These are phyloP conservation scores for Geotrichum citri-aurantii DNA, from an alignment of 1,139 yeast genomes.

Conservation along the genomic window DNA sequence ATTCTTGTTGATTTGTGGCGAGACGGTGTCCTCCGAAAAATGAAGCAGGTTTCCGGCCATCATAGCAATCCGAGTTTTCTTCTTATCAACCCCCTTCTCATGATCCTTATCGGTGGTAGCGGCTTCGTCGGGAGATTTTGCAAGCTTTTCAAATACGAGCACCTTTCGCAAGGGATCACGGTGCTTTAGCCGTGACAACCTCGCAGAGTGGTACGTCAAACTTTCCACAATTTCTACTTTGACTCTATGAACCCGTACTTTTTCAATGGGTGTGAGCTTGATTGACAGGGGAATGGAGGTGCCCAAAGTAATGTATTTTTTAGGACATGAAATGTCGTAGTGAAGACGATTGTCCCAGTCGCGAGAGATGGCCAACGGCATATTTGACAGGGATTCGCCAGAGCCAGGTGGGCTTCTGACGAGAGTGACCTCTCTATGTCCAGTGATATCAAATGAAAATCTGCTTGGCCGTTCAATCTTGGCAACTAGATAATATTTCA, in stretches of 20 bases:
- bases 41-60: slow-evolving; percentile 14
- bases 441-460: slow-evolving; percentile 32
- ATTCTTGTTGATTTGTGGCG: neutral
- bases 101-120: neutral
- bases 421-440: slow-evolving; percentile 37
- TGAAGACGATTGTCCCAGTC: slow-evolving; percentile 78
- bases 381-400: slow-evolving; percentile 61
- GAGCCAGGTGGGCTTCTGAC: slow-evolving; percentile 79
- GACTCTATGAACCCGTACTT: slow-evolving; percentile 63
- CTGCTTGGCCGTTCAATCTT: slow-evolving; percentile 34
- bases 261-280: slow-evolving; percentile 65
- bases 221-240: slow-evolving; percentile 68
- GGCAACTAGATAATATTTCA: slow-evolving; percentile 32
- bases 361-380: slow-evolving; percentile 77
- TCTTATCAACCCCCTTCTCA: slow-evolving; percentile 1
- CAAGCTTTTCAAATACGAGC: slow-evolving; percentile 29
- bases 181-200: slow-evolving; percentile 27
- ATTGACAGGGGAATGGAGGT: slow-evolving; percentile 56
- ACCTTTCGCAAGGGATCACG: slow-evolving; percentile 31
- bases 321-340: slow-evolving; percentile 73
- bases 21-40: neutral
- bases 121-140: neutral
- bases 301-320: slow-evolving; percentile 68
- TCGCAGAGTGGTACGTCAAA: slow-evolving; percentile 52
- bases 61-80: slow-evolving; percentile 3